Base-by-base conservation (phyloP, 495 filamentous ascomycete species). In the Aspergillus campestris region DNA sequence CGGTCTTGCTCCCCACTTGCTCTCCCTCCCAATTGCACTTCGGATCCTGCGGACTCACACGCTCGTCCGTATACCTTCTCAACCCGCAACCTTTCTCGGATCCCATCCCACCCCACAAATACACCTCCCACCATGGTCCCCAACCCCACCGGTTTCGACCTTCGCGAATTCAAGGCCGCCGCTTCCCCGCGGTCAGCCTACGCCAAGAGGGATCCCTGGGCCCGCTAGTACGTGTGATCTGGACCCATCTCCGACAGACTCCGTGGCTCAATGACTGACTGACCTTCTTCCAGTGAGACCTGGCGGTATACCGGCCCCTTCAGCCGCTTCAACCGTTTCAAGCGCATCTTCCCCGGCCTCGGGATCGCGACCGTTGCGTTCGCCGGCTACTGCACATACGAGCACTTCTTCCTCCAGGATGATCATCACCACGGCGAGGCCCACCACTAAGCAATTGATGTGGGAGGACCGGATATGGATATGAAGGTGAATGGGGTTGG, bases 291-390 rank as follows among this genome's bases (percentile, higher is more conserved):
- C 63, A 98, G 92, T 50, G 92, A 98, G 68, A 73, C 84, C 61
- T 98, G 92, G 92, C 81, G 92, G 56, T 96, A 94, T 72, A 80
- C 80, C 38, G 94, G 90, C 52, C 83, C 80, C 34, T 97, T 96
- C 76, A 82, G 81, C 45, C 79, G 91, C 42, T 85, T 67, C 64
- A 91, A 94, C 71, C 86, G 92, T 15, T 94, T 95, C 73, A 86
- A 79, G 66, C 71, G 79, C 45, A 70, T 80, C 44, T 84, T 98
- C 66, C 92, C 92, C 28, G 92, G 92, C 39, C 71, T 98, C 40
- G 94, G 92, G 37, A 92, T 87, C 50, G 92, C 89, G 5, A 84
- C 82, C 7, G 91, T 91, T 37, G 89, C 89, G 8, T 98, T 98
- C 65, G 81, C 83, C 31, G 82, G 69, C 39, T 98, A 98, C 70